Percentiles rank a stretch among this genome's conserved stretches.
Evolutionary conservation across 2,329 filamentous ascomycete genomes (phyloP).

Genomic region (Oidium heveae): DNA sequence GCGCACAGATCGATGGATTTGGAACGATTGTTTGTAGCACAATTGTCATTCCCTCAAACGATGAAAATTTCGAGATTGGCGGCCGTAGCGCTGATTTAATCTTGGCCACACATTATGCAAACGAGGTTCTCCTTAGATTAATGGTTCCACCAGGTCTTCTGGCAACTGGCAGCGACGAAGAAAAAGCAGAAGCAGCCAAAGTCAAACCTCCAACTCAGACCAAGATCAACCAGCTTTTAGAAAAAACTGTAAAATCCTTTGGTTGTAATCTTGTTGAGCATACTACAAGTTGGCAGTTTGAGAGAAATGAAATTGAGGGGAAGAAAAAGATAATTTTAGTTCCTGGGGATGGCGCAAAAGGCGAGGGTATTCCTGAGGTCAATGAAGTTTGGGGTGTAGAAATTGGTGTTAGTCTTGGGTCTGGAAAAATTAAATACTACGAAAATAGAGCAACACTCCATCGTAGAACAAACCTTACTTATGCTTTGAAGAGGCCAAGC

Average conservation of each 20-base stretch:
- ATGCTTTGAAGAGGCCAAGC: conserved; percentile 78
- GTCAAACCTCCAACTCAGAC: conserved; percentile 64
- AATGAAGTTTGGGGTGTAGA: conserved; percentile 97
- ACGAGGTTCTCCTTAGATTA: conserved; percentile 75
- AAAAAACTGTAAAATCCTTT: conserved; percentile 79
- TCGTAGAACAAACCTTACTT: conserved; percentile 76
- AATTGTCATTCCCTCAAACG: conserved; percentile 43
- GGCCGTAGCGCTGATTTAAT: conserved; percentile 69
- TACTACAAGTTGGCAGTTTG: conserved; percentile 93
- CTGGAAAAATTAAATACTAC: conserved; percentile 83
- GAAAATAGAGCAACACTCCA: conserved; percentile 77
- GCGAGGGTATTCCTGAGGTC: conserved; percentile 68
- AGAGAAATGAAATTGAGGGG: conserved; percentile 90
- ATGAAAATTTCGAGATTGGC: conserved; percentile 36
- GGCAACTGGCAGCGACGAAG: conserved; percentile 64
- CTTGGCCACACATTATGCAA: conserved; percentile 80
- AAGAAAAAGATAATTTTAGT: conserved; percentile 87
- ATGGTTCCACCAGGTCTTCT: conserved; percentile 80
- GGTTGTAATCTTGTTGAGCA: conserved; percentile 87
- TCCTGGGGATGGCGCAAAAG: conserved; percentile 65
- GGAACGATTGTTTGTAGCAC: conserved; percentile 92
- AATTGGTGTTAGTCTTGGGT: conserved; percentile 72
- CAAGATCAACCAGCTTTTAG: conserved; percentile 66
- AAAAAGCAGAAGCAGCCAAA: conserved; percentile 73
- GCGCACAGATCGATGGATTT: conserved; percentile 93